These are phyloP conservation scores for Mycena belliarum DNA, from an alignment of 768 basidiomycete species.

Conservation along the genomic window DNA sequence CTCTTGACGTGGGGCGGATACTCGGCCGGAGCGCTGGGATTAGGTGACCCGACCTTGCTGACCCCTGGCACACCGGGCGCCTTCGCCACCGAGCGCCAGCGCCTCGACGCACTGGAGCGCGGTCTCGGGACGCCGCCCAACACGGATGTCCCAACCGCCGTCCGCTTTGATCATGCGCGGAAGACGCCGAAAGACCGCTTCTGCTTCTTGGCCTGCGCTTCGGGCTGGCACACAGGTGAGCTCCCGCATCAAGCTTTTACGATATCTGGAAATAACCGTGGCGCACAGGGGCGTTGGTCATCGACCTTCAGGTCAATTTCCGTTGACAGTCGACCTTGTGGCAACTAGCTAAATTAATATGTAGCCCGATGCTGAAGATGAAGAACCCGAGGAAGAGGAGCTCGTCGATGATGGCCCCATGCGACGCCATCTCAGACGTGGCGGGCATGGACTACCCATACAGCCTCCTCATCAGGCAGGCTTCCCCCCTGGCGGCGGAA, in stretches of 20 bases:
- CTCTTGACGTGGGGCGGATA: conserved; percentile 81
- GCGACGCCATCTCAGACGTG: conserved; percentile 1
- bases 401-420: conserved; percentile 27
- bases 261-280: not conserved
- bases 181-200: conserved; percentile 58
- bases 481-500: conserved; percentile 25
- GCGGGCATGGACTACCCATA: conserved; percentile 31
- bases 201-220: conserved; percentile 78
- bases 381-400: conserved; percentile 34
- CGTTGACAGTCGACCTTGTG: conserved; percentile 6
- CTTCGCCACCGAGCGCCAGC: conserved; percentile 42
- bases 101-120: conserved; percentile 29
- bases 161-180: conserved; percentile 66
- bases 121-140: conserved; percentile 37
- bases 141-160: conserved; percentile 64
- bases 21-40: conserved; percentile 79
- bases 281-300: conserved; percentile 69
- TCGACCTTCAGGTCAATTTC: conserved; percentile 73
- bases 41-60: conserved; percentile 70
- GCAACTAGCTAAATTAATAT: conserved; percentile 19
- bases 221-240: conserved; percentile 78
- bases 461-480: conserved; percentile 27
- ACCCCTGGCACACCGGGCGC: conserved; percentile 60
- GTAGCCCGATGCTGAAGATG: conserved; percentile 29
- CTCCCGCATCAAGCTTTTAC: not conserved